Evolutionary conservation across 352 stramenopile species (phyloP).

Genomic region (Phytophthora ramorum): DNA sequence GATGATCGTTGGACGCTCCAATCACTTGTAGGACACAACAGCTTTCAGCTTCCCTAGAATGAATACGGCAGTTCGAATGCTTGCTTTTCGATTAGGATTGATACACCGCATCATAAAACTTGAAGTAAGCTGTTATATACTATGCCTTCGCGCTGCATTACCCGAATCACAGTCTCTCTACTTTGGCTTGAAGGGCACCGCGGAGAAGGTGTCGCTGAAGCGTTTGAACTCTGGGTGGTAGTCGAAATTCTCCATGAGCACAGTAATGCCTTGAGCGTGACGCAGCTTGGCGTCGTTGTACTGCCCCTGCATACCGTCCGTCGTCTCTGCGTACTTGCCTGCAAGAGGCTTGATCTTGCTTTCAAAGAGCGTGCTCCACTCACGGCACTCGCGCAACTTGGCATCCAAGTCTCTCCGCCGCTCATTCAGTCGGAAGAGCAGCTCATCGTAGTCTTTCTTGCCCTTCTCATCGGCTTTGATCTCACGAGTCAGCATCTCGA

Average conservation of each 20-base stretch:
- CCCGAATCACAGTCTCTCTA: slow-evolving; percentile 12
- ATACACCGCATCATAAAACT: not conserved
- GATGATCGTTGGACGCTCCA: slow-evolving; percentile 41
- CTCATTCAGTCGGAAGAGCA: slow-evolving; percentile 68
- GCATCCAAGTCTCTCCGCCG: slow-evolving; percentile 57
- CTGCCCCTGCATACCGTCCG: slow-evolving; percentile 75
- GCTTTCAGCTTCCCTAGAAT: not conserved
- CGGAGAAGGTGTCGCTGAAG: slow-evolving; percentile 87
- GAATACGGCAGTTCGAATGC: not conserved
- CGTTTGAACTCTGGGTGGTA: slow-evolving; percentile 92
- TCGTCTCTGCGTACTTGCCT: slow-evolving; percentile 76
- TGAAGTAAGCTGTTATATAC: slow-evolving; percentile 1
- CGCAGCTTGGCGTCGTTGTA: slow-evolving; percentile 90
- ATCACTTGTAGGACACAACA: slow-evolving; percentile 13
- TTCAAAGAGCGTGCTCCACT: slow-evolving; percentile 76
- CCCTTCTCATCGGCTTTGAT: slow-evolving; percentile 81
- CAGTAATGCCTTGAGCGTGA: slow-evolving; percentile 81
- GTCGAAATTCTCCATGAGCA: slow-evolving; percentile 90
- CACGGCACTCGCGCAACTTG: slow-evolving; percentile 59
- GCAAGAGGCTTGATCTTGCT: slow-evolving; percentile 78
- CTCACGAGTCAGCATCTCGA: slow-evolving; percentile 69
- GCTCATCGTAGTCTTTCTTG: slow-evolving; percentile 82
- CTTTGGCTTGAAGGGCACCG: slow-evolving; percentile 80
- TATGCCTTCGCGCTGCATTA: not conserved
- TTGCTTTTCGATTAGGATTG: not conserved